Evolutionary conservation across 1,139 yeast species (phyloP).

Genomic region (Schwanniomyces etchellsii): DNA sequence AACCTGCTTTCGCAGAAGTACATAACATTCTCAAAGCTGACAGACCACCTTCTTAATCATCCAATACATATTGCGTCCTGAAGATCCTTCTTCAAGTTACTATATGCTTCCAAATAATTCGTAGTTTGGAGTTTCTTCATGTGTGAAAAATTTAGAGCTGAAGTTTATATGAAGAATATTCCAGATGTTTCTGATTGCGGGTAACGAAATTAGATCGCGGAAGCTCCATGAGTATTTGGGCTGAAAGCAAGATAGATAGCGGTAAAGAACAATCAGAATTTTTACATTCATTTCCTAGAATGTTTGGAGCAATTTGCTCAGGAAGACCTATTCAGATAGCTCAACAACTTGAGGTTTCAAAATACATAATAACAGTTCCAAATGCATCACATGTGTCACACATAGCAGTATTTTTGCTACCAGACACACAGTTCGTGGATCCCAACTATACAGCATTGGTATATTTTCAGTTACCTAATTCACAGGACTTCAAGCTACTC

Average conservation of each 20-base stretch:
- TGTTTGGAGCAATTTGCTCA: constrained; percentile 56
- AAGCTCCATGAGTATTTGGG: no score
- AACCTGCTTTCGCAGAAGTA: no score
- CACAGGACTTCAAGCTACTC: constrained; percentile 64
- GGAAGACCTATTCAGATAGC: constrained; percentile 53
- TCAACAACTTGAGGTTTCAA: constrained; percentile 57
- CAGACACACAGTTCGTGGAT: constrained; percentile 60
- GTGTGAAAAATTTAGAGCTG: no score
- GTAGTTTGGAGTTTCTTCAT: no score
- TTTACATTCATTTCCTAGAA: constrained; percentile 9
- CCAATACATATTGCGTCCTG: constrained; percentile 9
- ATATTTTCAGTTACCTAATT: constrained; percentile 76
- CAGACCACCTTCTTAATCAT: constrained; percentile 19
- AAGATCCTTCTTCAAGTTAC: not conserved
- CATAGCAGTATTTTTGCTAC: constrained; percentile 70
- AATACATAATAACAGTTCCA: constrained; percentile 55
- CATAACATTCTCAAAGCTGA: no score
- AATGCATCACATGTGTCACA: constrained; percentile 66
- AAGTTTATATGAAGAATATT: constrained; percentile 1
- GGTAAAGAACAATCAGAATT: no score
- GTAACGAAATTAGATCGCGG: constrained; percentile 3
- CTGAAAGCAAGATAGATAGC: no score
- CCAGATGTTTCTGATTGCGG: constrained; percentile 4
- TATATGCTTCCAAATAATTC: no score
- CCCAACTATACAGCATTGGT: constrained; percentile 74